Evolutionary conservation across 163 green algal genomes (phyloP), one percentile per base, ranked within the genome.

Genomic region (Chlorella variabilis): DNA sequence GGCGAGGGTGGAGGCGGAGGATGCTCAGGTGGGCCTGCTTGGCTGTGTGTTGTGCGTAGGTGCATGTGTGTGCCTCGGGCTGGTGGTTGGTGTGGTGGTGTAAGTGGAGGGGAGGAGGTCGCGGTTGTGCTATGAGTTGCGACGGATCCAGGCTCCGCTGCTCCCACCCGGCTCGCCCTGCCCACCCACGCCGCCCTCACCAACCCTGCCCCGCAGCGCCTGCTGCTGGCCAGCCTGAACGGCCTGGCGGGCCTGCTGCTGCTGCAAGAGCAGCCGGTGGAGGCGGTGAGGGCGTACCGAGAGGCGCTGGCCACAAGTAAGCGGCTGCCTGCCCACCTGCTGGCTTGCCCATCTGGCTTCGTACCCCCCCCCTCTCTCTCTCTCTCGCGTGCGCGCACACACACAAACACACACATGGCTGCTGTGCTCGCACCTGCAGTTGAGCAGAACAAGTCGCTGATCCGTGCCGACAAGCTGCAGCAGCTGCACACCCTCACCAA

Each of bases 401-500:
- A n/a, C n/a, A n/a, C n/a, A n/a, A n/a, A n/a, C n/a, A n/a, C n/a
- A n/a, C n/a, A n/a, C n/a, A n/a, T n/a, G n/a, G n/a, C n/a, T n/a
- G n/a, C n/a, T n/a, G n/a, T n/a, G n/a, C n/a, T n/a, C 15, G 18
- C 27, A 23, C 38, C 25, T 77, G 79, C 86, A 90, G 84, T 86
- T 17, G 74, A 78, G 42, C 42, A 49, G 4, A 87, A 87, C 66
- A 77, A 85, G 56, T 69, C 56, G 1, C 59, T 84, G 11, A 80
- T 96, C 27, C 84, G 91, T 4, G 74, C 90, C 31, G 95, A 98
- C 85, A 86, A 86, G 23, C 89, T 99, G 74, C 96, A 98, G 87
- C 86, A 85, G 34, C 89, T 99, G 74, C 96, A 99, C 89, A 94
- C 94, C 9, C 77, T 98, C 17, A 82, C 94, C 87, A 98, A 98